phyloP scores from a whole-genome alignment of 108 stramenopile species.

The Nannochloropsis gaditana region DNA sequence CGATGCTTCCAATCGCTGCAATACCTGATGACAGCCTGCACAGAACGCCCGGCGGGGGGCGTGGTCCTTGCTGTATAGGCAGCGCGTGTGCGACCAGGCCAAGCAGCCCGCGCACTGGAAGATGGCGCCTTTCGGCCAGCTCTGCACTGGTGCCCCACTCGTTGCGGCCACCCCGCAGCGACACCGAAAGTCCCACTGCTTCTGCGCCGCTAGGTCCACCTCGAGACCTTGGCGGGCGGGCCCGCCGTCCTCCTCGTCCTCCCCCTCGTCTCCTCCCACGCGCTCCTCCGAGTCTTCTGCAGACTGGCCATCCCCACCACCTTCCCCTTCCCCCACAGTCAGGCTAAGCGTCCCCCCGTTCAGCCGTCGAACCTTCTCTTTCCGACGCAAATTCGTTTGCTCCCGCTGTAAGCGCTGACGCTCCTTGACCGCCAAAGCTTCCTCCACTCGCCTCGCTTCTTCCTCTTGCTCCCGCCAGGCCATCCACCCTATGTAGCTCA shows the following conservation, averaged over 20 bases:
- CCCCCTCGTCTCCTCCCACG: background rate
- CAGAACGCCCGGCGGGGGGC: background rate
- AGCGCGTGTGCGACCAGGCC: background rate
- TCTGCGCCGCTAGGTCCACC: conserved; percentile 11
- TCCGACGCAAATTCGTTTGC: background rate
- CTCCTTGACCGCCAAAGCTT: background rate
- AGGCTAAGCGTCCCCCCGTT: background rate
- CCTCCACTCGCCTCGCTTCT: conserved; percentile 1
- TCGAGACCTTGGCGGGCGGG: background rate
- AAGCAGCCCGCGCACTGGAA: conserved; percentile 13
- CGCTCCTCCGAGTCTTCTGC: background rate
- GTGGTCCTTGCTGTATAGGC: background rate
- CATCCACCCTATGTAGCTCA: background rate
- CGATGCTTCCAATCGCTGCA: background rate
- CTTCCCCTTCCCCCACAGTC: background rate
- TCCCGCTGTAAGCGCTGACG: background rate
- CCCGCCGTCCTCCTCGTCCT: background rate
- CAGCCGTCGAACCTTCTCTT: background rate
- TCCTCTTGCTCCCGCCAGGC: conserved; percentile 20
- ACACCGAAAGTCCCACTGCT: background rate
- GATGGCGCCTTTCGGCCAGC: conserved; percentile 13
- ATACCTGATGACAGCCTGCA: conserved; percentile 13
- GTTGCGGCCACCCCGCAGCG: conserved; percentile 15
- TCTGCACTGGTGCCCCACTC: conserved; percentile 12
- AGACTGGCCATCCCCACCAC: background rate